phyloP scores from a whole-genome alignment of 2,329 filamentous ascomycete genomes.

The Ophiosphaerella herpotricha region DNA sequence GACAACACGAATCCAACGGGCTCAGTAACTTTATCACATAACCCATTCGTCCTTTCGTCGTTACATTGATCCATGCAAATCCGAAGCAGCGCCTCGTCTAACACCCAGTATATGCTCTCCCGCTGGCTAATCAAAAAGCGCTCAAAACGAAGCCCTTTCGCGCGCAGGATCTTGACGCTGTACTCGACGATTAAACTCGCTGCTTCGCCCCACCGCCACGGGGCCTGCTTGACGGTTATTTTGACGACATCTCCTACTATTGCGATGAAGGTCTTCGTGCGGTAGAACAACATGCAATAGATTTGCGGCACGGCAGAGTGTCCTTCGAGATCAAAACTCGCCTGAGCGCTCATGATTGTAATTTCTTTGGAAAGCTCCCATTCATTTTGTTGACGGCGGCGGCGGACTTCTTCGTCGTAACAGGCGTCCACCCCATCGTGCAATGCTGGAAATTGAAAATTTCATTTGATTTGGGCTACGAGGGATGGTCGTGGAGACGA shows the following conservation, averaged over 20 bases:
- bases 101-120: slow-evolving; percentile 18
- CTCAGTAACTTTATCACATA: slow-evolving; percentile 8
- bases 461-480: no score
- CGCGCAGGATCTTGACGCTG: slow-evolving; percentile 9
- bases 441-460: no score
- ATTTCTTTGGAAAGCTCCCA: not conserved
- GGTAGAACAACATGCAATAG: slow-evolving; percentile 11
- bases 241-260: slow-evolving; percentile 7
- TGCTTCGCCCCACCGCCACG: slow-evolving; percentile 8
- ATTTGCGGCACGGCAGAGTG: slow-evolving; percentile 2
- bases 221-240: not conserved
- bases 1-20: slow-evolving; percentile 4
- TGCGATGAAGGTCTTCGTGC: slow-evolving; percentile 9
- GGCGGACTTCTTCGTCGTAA: not conserved
- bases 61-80: slow-evolving; percentile 20
- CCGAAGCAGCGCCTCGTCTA: slow-evolving; percentile 19
- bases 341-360: slow-evolving; percentile 1
- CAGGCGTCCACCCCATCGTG: not conserved
- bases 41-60: not conserved
- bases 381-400: not conserved
- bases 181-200: slow-evolving; percentile 13
- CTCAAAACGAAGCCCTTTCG: slow-evolving; percentile 7
- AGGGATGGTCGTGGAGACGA: no score
- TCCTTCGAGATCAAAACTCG: slow-evolving; percentile 2
- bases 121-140: slow-evolving; percentile 17